Percentiles rank a stretch among this genome's conserved stretches.
These are phyloP conservation scores for Gossypioides kirkii DNA, from an alignment of 345 rosid species.

Conservation along the genomic window DNA sequence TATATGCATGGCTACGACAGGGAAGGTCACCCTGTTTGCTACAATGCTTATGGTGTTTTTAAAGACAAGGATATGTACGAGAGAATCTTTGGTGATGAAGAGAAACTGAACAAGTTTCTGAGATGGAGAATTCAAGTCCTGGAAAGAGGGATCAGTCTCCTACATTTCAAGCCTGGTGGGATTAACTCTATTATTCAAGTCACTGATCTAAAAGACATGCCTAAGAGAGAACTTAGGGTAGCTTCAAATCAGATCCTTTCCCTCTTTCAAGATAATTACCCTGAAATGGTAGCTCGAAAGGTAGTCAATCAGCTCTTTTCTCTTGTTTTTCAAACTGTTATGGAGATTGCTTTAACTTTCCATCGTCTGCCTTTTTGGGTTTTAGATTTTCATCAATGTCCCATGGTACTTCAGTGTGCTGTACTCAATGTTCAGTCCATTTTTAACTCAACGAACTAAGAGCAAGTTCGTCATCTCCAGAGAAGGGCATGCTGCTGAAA, in stretches of 20 bases:
- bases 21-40: constrained; percentile 91
- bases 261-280: constrained; percentile 93
- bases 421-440: constrained; percentile 86
- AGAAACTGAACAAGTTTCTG: constrained; percentile 67
- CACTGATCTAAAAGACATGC: constrained; percentile 96
- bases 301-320: constrained; percentile 22
- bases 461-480: constrained; percentile 88
- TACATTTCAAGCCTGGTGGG: constrained; percentile 93
- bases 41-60: constrained; percentile 88
- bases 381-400: constrained; percentile 88
- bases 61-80: constrained; percentile 79
- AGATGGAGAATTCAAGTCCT: constrained; percentile 94
- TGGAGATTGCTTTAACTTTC: background rate
- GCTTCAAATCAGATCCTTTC: constrained; percentile 90
- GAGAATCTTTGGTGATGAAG: constrained; percentile 86
- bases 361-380: constrained; percentile 1
- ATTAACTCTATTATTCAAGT: constrained; percentile 86
- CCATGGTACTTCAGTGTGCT: constrained; percentile 94
- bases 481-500: constrained; percentile 86
- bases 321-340: background rate
- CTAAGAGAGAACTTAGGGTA: constrained; percentile 83
- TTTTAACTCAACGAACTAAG: constrained; percentile 91
- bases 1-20: constrained; percentile 85
- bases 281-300: constrained; percentile 99
- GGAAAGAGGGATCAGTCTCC: constrained; percentile 69